Conservation (phyloP, 331 rosid genomes). For the Ulmus americana region DNA sequence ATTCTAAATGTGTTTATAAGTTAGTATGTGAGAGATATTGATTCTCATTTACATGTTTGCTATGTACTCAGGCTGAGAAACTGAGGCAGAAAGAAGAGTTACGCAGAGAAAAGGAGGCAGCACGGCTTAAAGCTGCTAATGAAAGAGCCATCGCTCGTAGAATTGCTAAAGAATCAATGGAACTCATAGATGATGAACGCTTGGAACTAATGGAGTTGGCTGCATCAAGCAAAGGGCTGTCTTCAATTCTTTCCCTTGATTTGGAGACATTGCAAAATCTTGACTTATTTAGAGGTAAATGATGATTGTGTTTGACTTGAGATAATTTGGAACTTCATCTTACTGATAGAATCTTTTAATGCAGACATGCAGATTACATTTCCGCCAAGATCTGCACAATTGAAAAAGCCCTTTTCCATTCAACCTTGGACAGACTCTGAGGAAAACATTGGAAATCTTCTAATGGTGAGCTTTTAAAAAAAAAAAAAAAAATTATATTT, state of each 20-base stretch:
- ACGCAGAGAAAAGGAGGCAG: slow-evolving; percentile 57
- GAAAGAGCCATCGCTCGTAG: slow-evolving; percentile 66
- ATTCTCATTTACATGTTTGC: slow-evolving; percentile 16
- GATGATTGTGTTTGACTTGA: not conserved
- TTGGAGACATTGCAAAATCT: slow-evolving; percentile 54
- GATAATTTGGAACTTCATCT: not conserved
- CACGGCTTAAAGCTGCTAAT: slow-evolving; percentile 62
- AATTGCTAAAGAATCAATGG: slow-evolving; percentile 61
- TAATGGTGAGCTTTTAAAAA: slow-evolving; percentile 49
- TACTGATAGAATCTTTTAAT: slow-evolving; percentile 20
- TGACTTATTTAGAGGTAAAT: slow-evolving; percentile 50
- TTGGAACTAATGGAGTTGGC: slow-evolving; percentile 76
- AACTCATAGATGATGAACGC: slow-evolving; percentile 66
- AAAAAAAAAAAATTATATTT: no score
- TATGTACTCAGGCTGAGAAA: slow-evolving; percentile 52
- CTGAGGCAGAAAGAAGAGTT: slow-evolving; percentile 62
- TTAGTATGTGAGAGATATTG: slow-evolving; percentile 7
- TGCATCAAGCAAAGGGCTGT: slow-evolving; percentile 54
- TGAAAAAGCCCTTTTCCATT: slow-evolving; percentile 54
- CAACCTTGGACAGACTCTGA: slow-evolving; percentile 75
- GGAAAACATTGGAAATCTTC: slow-evolving; percentile 57
- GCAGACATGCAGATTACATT: slow-evolving; percentile 45
- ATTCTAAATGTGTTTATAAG: not conserved
- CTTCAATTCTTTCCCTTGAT: slow-evolving; percentile 58
- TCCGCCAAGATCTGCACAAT: slow-evolving; percentile 48